A percentile compares a stretch with the other conserved stretches of the same genome.
Evolutionary conservation across 768 basidiomycete species (phyloP).

Genomic region (Mycena leptocephala): DNA sequence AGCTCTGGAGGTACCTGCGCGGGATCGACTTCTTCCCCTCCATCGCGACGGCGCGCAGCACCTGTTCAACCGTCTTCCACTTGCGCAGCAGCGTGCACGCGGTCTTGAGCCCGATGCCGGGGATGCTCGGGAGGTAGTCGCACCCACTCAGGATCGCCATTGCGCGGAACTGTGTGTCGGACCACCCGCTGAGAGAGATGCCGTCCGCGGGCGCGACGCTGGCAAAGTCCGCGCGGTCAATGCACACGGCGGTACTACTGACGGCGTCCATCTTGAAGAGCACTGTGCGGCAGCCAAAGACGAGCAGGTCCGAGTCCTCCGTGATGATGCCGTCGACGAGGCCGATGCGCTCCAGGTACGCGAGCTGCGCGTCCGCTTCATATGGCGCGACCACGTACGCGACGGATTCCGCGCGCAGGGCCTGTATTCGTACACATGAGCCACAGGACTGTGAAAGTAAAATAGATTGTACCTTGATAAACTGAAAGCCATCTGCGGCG

Average conservation of each 20-base stretch:
- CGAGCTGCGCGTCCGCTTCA: slow-evolving; percentile 98
- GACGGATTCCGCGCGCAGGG: slow-evolving; percentile 85
- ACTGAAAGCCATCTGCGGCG: slow-evolving; percentile 97
- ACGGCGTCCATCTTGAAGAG: slow-evolving; percentile 93
- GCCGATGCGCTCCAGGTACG: slow-evolving; percentile 89
- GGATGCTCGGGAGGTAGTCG: slow-evolving; percentile 93
- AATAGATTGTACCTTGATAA: slow-evolving; percentile 85
- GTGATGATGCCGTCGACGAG: slow-evolving; percentile 94
- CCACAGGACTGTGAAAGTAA: slow-evolving; percentile 18
- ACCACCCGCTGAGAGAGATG: slow-evolving; percentile 91
- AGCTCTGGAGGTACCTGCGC: slow-evolving; percentile 79
- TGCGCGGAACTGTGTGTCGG: slow-evolving; percentile 89
- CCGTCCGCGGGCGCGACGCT: slow-evolving; percentile 66
- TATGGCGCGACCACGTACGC: slow-evolving; percentile 96
- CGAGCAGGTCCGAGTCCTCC: slow-evolving; percentile 97
- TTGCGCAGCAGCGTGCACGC: slow-evolving; percentile 88
- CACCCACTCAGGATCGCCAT: slow-evolving; percentile 97
- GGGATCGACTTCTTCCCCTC: slow-evolving; percentile 93
- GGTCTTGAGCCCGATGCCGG: slow-evolving; percentile 95
- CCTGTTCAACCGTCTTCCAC: slow-evolving; percentile 90
- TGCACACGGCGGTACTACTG: slow-evolving; percentile 74
- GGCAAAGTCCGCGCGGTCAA: slow-evolving; percentile 80
- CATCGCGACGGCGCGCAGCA: slow-evolving; percentile 79
- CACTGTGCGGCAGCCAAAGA: slow-evolving; percentile 95
- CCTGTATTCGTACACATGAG: slow-evolving; percentile 63